Base-by-base conservation (phyloP, 2,329 filamentous ascomycete species). In the Beauveria bassiana region DNA sequence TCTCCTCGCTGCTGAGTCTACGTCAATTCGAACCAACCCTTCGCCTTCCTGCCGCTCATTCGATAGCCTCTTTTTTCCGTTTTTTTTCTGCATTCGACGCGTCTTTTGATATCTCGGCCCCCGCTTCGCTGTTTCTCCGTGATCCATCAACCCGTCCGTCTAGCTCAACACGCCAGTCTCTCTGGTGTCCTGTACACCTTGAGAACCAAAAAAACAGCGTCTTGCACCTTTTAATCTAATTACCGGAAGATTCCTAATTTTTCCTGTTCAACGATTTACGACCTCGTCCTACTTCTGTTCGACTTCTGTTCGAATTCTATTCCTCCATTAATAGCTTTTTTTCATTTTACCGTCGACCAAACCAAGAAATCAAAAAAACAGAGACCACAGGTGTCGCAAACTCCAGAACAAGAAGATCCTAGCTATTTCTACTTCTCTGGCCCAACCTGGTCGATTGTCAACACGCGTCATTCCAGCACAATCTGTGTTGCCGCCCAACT, bases 1-100 rank as follows among this genome's bases (percentile, higher is more conserved):
- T 59, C 49, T 59, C 61, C 61, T 50, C 61, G 61, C 61, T 62
- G 61, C 61, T 54, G 55, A 59, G 61, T 49, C 47, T 53, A 52
- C 57, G 22, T 46, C 52, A 34, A 40, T 9, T 14, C 7, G 14
- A 49, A 28, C 18, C 20, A 3, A 6, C 22, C 34, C 38, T 22
- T 57, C 6, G 8, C 28, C 47, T 56, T 57, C 40, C 53, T 52
- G 42, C 38, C 54, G 26, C 59, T 61, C 60, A 52, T 61, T 57
- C 47, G 20, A 57, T 31, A 46, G 34, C 34, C 43, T 38, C 26
- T 20, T 38, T 26, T 51, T 57, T 24, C 22, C 58, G 14, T 53
- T 18, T 60, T 54, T 12, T 47, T 14, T 16, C 7, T 18, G 22
- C 22, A 22, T 16, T 28, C 60, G 46, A 61, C 60, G 60, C 60